Evolutionary conservation across 106 monocot species (phyloP).

Genomic region (Acanthochlamys bracteata): DNA sequence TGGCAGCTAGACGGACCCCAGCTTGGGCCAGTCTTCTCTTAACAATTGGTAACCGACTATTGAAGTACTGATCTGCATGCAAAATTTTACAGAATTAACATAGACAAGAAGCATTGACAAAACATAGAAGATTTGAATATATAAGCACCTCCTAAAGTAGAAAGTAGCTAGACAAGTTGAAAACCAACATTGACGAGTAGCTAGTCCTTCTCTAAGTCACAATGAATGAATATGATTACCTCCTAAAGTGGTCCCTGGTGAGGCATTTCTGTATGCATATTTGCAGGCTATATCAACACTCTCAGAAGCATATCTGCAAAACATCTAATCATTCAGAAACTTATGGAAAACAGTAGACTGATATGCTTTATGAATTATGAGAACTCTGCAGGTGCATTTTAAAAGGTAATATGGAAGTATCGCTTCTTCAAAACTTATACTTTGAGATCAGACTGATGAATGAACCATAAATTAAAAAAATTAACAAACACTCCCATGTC

Average conservation of each 20-base stretch:
- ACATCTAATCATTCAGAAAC: not conserved
- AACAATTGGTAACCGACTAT: slow-evolving; percentile 22
- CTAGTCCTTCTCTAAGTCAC: not conserved
- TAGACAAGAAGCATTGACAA: not conserved
- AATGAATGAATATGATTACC: slow-evolving; percentile 5
- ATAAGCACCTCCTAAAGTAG: no score
- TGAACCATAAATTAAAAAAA: no score
- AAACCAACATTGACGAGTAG: no score
- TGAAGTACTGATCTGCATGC: slow-evolving; percentile 30
- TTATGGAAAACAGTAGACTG: not conserved
- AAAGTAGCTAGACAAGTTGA: no score
- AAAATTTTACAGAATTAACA: not conserved
- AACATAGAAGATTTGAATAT: no score
- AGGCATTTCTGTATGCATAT: slow-evolving; percentile 35
- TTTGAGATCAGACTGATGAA: no score
- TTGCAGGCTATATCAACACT: slow-evolving; percentile 31
- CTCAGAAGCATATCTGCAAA: slow-evolving; percentile 33
- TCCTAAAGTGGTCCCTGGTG: slow-evolving; percentile 30
- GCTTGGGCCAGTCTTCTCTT: slow-evolving; percentile 28
- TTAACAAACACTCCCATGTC: no score
- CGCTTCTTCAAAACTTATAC: no score
- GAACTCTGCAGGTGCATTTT: no score
- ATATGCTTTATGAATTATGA: no score
- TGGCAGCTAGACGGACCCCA: slow-evolving; percentile 20
- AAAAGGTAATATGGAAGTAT: no score